phyloP scores from a whole-genome alignment of 148 eudicot species.

The Fallopia convolvulus region DNA sequence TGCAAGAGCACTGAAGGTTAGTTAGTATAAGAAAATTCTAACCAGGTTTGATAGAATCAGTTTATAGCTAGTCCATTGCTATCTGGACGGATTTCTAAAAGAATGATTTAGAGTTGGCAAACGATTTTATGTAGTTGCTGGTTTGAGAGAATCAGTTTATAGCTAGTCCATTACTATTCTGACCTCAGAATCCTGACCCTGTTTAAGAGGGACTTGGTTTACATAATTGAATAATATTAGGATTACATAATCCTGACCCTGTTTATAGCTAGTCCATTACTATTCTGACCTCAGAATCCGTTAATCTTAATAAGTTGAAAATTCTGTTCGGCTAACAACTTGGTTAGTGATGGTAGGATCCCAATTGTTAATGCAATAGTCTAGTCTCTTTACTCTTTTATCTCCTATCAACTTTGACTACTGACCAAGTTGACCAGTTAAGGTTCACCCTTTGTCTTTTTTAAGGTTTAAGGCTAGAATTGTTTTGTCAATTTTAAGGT shows the following conservation, averaged over 20 bases:
- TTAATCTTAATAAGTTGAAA: not conserved
- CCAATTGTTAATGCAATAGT: not conserved
- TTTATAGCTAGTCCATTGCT: not conserved
- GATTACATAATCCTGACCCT: too few species aligned
- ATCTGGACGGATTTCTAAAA: not conserved
- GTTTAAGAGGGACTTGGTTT: not conserved
- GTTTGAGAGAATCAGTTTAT: too few species aligned
- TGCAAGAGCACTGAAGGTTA: constrained; percentile 96
- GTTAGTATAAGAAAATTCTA: not conserved
- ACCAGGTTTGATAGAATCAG: not conserved
- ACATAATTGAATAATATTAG: not conserved
- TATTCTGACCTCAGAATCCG: too few species aligned
- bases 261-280: too few species aligned
- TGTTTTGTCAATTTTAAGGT: not conserved
- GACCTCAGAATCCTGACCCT: not conserved
- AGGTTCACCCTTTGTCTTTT: not conserved
- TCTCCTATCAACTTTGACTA: not conserved
- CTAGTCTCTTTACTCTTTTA: too few species aligned
- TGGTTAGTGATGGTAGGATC: not conserved
- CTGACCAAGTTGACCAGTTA: not conserved
- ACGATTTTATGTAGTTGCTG: not conserved
- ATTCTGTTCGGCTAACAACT: not conserved
- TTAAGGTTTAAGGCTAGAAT: too few species aligned
- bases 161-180: not conserved
- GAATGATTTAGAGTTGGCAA: not conserved